Evolutionary conservation across 2,329 filamentous ascomycete genomes (phyloP).

Genomic region (Aspergillus proliferans): DNA sequence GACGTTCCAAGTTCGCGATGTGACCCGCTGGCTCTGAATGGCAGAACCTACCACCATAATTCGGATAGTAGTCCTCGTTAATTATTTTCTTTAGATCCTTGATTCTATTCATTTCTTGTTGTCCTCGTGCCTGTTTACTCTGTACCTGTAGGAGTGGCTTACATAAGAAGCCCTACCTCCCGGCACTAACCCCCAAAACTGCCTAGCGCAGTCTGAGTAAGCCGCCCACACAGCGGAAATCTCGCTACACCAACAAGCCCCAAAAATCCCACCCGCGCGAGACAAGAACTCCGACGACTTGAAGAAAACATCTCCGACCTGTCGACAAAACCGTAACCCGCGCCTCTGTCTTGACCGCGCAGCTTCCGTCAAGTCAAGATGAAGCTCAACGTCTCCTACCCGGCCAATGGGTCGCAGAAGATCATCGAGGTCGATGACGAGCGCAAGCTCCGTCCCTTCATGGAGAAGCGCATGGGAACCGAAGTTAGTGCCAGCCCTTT

Average conservation of each 20-base stretch:
- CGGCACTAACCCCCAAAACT: constrained; percentile 8
- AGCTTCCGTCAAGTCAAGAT: constrained; percentile 51
- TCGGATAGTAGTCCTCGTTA: no score
- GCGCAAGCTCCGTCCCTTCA: constrained; percentile 97
- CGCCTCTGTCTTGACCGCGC: constrained; percentile 44
- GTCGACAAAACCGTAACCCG: constrained; percentile 33
- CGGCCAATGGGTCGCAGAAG: constrained; percentile 99
- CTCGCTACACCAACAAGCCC: constrained; percentile 36
- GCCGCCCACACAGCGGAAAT: constrained; percentile 30
- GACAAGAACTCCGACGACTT: constrained; percentile 29
- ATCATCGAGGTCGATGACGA: constrained; percentile 99
- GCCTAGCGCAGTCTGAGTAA: constrained; percentile 31
- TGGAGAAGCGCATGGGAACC: constrained; percentile 83
- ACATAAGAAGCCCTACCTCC: constrained; percentile 21
- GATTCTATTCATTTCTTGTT: no score
- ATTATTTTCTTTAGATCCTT: no score
- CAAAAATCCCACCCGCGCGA: constrained; percentile 31
- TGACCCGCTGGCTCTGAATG: no score
- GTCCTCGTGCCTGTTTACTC: no score
- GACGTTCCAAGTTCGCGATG: no score
- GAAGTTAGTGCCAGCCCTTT: constrained; percentile 36
- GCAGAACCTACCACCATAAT: no score
- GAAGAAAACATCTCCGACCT: constrained; percentile 26
- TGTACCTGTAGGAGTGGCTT: constrained; percentile 10
- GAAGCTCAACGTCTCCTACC: constrained; percentile 80